Base-by-base conservation (phyloP, 2,329 filamentous ascomycete species). In the Colletotrichum horii region DNA sequence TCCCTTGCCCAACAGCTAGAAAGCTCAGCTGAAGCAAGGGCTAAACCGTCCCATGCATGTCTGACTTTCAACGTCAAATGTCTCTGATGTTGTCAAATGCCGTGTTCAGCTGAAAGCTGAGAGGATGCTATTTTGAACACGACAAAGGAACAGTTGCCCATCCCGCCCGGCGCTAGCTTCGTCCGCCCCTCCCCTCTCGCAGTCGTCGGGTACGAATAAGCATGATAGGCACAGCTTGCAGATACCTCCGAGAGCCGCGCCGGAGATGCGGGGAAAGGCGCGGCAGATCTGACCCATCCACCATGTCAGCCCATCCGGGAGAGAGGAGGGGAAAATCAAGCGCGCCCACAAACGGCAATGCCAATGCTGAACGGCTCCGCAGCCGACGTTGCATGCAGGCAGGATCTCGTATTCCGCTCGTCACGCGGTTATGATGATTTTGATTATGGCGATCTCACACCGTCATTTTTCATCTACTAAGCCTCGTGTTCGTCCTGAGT, bases 361-460 rank as follows among this genome's bases (percentile, higher is more conserved):
- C 38, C 34, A 67, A 26, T 64, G 64, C 38, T 24, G 22, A 48
- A n/a, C 43, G 19, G 14, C 26, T 36, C 26, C 24, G 56, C 34
- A 58, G n/a, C 34, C 64, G 28, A 73, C 28, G 56, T 68, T 30
- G 73, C 73, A 73, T 75, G 73, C 73, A 73, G 64, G 15, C 28
- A 19, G 14, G 61, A 68, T 24, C 73, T 75, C 73, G 73, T 75
- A 75, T 75, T 75, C 32, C 14, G 6, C 12, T 3, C 22, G 9
- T 61, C 28, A 22, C 30, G n/a, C n/a, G 24, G 32, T 64, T 60
- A 64, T 52, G 64, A 58, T 73, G 64, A 73, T 26, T 38, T 8
- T 2, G 15, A 14, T 6, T 19, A 3, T 32, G 30, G 16, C 30
- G 38, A 64, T 65, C 34, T n/a, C 26, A 64, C 43, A 32, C 22